These are phyloP conservation scores for Byssoonygena ceratinophila DNA, from an alignment of 2,329 filamentous ascomycete genomes.

Conservation along the genomic window DNA sequence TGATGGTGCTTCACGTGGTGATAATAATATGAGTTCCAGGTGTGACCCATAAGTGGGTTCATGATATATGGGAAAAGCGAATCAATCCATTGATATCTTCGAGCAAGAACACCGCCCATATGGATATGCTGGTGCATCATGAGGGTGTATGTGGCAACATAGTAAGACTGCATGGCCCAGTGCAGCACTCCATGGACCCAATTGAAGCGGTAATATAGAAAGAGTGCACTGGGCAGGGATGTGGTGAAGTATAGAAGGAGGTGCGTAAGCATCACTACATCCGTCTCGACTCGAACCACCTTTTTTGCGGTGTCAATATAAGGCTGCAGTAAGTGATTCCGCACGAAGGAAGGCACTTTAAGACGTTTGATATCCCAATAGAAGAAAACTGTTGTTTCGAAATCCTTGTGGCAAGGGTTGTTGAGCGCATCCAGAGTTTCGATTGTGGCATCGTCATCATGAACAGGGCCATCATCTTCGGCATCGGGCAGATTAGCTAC, in stretches of 20 bases:
- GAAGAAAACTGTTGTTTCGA: constrained; percentile 48
- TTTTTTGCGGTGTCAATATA: constrained; percentile 48
- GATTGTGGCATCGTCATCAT: constrained; percentile 24
- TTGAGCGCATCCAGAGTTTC: constrained; percentile 42
- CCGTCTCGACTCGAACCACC: constrained; percentile 55
- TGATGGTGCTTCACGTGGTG: constrained; percentile 82
- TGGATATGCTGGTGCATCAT: constrained; percentile 83
- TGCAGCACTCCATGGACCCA: constrained; percentile 59
- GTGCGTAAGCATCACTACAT: constrained; percentile 70
- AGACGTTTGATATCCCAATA: constrained; percentile 43
- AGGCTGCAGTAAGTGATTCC: constrained; percentile 46
- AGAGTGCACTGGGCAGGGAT: constrained; percentile 56
- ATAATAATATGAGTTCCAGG: constrained; percentile 76
- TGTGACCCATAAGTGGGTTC: constrained; percentile 70
- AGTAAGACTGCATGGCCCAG: constrained; percentile 54
- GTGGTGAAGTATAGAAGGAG: constrained; percentile 61
- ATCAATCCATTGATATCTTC: constrained; percentile 49
- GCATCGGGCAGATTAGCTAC: neutral
- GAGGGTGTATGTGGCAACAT: constrained; percentile 63
- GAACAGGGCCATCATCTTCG: neutral
- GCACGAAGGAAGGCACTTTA: constrained; percentile 30
- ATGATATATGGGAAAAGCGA: constrained; percentile 59
- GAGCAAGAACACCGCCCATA: constrained; percentile 56
- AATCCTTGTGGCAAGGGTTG: constrained; percentile 38
- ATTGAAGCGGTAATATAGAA: constrained; percentile 55